Evolutionary conservation across 441 rosid species (phyloP).

Genomic region (Breynia disticha): DNA sequence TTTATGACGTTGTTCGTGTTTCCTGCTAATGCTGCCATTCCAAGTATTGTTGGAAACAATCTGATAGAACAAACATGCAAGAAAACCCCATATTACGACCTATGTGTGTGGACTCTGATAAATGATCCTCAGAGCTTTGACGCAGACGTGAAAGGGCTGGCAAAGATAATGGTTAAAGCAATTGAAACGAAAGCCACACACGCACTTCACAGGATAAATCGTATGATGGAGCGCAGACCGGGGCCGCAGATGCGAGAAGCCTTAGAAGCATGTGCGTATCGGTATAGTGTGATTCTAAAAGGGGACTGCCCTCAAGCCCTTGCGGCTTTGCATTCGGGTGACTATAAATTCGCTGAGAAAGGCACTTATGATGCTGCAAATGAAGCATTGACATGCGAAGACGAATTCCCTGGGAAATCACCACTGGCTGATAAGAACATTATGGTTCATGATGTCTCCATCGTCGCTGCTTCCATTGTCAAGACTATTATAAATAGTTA

Average conservation of each 20-base stretch:
- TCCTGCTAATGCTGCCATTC: conserved; percentile 12
- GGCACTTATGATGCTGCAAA: conserved; percentile 21
- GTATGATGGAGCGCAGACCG: conserved; percentile 1
- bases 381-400: conserved; percentile 28
- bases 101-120: conserved; percentile 10
- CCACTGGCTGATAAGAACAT: conserved; percentile 21
- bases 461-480: conserved; percentile 24
- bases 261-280: conserved; percentile 13
- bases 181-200: conserved; percentile 12
- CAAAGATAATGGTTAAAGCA: conserved; percentile 16
- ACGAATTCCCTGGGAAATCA: conserved; percentile 17
- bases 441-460: conserved; percentile 23
- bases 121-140: conserved; percentile 18
- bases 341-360: conserved; percentile 19
- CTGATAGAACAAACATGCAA: conserved; percentile 24
- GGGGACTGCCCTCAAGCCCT: conserved; percentile 20
- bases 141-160: conserved; percentile 19
- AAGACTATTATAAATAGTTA: conserved; percentile 8
- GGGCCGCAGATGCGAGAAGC: conserved; percentile 5
- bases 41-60: conserved; percentile 12
- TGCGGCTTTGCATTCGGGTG: conserved; percentile 15
- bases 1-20: conserved; percentile 5
- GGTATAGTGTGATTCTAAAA: conserved; percentile 16
- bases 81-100: conserved; percentile 25
- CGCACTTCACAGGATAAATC: conserved; percentile 12